Base-by-base conservation (phyloP, 139 green algal species). In the Choricystis sp. region DNA sequence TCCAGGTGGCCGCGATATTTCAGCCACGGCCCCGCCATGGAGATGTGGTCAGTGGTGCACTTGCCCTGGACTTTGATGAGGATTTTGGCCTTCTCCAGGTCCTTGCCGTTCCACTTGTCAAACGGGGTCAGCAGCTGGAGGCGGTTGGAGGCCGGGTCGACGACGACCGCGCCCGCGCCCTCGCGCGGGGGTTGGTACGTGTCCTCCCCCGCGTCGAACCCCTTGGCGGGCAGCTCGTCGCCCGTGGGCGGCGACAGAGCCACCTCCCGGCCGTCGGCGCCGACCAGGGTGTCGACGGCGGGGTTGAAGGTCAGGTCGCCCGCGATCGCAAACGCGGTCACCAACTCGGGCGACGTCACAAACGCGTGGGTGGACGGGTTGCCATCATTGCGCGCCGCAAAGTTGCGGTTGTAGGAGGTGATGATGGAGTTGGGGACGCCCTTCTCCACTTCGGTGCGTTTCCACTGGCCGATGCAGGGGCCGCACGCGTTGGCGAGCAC, bases 21-120 rank as follows among this genome's bases (percentile, higher is more conserved):
- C 62, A 96, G 80, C 90, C 90, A 96, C 30, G 90, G 90, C 21
- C 90, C 90, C 25, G 90, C 90, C 90, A 96, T 96, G 48, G 77
- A 89, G 80, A 96, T 96, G 83, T 96, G 90, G 85, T 96, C 90
- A 16, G 90, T 96, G 1, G 90, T 96, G 85, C 90, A 96, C 83
- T 96, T 96, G 82, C 90, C 90, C 81, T 94, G 94, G 62, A 71
- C 78, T 73, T 85, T 79, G 72, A 82, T 80, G 31, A 78, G 66
- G 57, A 83, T 78, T 74, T 85, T 67, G 26, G 62, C 65, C 25
- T 63, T 59, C 61, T 73, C 63, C 23, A 85, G 2, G 76, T 94
- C 86, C 29, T 87, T 78, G 56, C 85, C 86, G 59, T 86, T 73
- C 85, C 85, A 94, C 3, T 70, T 4, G 58, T 81, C 78, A 77